Base-by-base conservation (phyloP, 768 basidiomycete species). In the Pholiota microspora region DNA sequence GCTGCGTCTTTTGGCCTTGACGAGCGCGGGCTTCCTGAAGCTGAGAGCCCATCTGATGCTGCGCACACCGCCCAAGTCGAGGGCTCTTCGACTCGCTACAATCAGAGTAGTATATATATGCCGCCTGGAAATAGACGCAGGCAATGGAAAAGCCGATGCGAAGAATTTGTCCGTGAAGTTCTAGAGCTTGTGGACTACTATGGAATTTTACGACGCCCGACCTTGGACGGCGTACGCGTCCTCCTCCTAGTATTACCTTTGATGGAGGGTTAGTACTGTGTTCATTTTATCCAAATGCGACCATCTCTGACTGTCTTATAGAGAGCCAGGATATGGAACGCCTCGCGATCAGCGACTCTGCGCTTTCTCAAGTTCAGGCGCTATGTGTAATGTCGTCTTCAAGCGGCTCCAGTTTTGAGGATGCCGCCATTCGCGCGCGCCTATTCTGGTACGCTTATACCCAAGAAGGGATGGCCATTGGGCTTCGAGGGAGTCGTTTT, bases 371-470 rank as follows among this genome's bases (percentile, higher is more conserved):
- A 63, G 84, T 88, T 21, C 84, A 85, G 64, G 79, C 85, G 0
- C 75, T 95, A 6, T 94, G 90, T 63, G 83, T 80, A 28, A 69
- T 84, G 16, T 72, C 79, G 3, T 62, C 77, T 7, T 55, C 69
- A 13, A 53, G 60, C 4, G 55, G 68, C 27, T 59, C 71, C 57
- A 60, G 63, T 15, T 74, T 78, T 29, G 84, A 86, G 47, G 81
- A 88, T 49, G 82, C 85, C 31, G 67, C 76, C 44, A 75, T 89
- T 29, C 83, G 91, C 29, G 85, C 90, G 2, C 78, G 94, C 27
- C 77, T 95, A 28, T 95, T 92, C 67, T 96, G 92, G 90, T 96
- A 94, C 62, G 84, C 89, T 6, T 83, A 93, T 58, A 82, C 88
- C 23, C 86, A 91, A 55, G 94, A 96, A 70, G 90, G 92, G 25